Evolutionary conservation across 2,329 filamentous ascomycete genomes (phyloP).

Genomic region (Clonostachys chloroleuca): DNA sequence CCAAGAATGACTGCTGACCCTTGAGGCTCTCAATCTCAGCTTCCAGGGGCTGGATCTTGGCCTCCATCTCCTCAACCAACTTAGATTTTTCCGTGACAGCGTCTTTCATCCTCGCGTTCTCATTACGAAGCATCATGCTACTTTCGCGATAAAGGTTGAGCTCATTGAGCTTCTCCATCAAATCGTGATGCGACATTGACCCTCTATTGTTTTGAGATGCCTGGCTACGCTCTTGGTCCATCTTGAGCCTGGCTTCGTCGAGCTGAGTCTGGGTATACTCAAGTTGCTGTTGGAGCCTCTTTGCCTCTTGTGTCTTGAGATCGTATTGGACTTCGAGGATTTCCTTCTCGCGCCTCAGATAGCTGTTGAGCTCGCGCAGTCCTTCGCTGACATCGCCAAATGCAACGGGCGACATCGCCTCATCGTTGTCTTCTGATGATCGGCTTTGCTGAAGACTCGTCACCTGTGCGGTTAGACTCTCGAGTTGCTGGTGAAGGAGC

Average conservation of each 20-base stretch:
- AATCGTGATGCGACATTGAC: conserved; percentile 77
- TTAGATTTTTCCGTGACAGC: conserved; percentile 71
- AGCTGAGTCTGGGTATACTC: conserved; percentile 84
- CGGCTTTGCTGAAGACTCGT: conserved; percentile 74
- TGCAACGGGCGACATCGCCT: conserved; percentile 45
- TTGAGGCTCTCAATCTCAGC: conserved; percentile 77
- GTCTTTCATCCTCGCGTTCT: conserved; percentile 74
- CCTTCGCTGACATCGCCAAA: conserved; percentile 64
- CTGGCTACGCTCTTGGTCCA: conserved; percentile 81
- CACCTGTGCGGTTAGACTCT: conserved; percentile 77
- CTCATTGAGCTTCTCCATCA: conserved; percentile 93
- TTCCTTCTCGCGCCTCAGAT: conserved; percentile 91
- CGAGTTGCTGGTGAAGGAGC: conserved; percentile 83
- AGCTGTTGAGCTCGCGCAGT: conserved; percentile 85
- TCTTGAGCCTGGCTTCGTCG: conserved; percentile 82
- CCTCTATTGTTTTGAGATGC: conserved; percentile 70
- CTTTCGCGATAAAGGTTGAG: conserved; percentile 95
- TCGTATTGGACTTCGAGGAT: conserved; percentile 97
- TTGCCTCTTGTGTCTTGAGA: conserved; percentile 80
- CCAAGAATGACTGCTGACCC: conserved; percentile 73
- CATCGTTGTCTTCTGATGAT: conserved; percentile 44
- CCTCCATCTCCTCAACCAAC: conserved; percentile 70
- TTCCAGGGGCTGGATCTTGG: conserved; percentile 77
- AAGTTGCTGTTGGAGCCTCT: conserved; percentile 84
- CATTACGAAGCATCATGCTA: conserved; percentile 83